Conservation (phyloP, 495 filamentous ascomycete genomes). For the Collariella sp. region DNA sequence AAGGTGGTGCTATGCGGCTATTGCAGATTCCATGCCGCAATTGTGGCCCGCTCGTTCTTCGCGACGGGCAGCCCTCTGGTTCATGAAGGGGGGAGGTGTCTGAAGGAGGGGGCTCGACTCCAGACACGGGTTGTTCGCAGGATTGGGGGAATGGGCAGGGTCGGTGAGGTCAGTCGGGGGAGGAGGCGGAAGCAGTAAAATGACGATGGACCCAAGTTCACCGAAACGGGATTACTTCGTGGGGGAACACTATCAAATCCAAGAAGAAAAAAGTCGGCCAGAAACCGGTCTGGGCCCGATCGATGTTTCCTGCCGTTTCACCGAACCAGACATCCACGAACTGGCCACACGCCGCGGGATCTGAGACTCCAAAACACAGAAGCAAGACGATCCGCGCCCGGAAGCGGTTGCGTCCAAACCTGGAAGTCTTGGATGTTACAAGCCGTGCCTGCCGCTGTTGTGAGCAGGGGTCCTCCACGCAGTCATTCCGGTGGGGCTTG, state of each 20-base stretch:
- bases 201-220: background rate
- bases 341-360: background rate
- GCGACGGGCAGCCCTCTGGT: slow-evolving; percentile 13
- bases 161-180: background rate
- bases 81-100: slow-evolving; percentile 18
- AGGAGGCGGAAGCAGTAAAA: background rate
- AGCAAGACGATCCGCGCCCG: slow-evolving; percentile 2
- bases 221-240: too few species aligned
- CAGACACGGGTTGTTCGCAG: slow-evolving; percentile 14
- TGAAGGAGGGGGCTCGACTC: slow-evolving; percentile 11
- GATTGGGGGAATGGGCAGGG: slow-evolving; percentile 1
- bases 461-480: slow-evolving; percentile 1
- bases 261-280: slow-evolving; percentile 6
- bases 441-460: background rate
- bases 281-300: slow-evolving; percentile 12
- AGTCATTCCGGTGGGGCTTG: background rate
- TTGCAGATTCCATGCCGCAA: slow-evolving; percentile 36
- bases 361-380: slow-evolving; percentile 14
- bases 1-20: slow-evolving; percentile 34
- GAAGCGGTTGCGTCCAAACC: slow-evolving; percentile 1
- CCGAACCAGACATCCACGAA: background rate
- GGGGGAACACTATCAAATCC: background rate
- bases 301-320: slow-evolving; percentile 11
- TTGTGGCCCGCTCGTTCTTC: slow-evolving; percentile 14
- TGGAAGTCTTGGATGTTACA: slow-evolving; percentile 16